Percentiles rank a stretch among this genome's conserved stretches.
Conservation (phyloP, 164 flowering plant species). For the Kalanchoe fedtschenkoi region DNA sequence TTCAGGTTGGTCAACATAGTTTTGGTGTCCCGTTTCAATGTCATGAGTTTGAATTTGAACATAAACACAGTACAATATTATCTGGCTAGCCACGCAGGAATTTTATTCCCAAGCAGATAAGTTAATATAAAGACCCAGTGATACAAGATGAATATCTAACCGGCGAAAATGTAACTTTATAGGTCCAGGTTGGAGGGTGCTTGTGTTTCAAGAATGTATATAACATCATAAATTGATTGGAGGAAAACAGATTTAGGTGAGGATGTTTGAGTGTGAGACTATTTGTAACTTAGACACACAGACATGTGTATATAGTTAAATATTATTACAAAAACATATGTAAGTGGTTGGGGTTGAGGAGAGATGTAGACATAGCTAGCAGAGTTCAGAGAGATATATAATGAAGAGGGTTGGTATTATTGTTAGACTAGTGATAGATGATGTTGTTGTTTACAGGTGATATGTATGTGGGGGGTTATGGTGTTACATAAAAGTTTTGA, state of each 20-base stretch:
- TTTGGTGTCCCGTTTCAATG: not conserved
- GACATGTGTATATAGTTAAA: not conserved
- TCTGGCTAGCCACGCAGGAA: too few relatives aligned
- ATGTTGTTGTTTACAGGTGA: slow-evolving; percentile 1
- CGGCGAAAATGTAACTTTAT: not conserved
- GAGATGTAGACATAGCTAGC: not conserved
- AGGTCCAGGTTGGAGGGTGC: slow-evolving; percentile 3
- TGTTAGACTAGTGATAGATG: slow-evolving; percentile 3
- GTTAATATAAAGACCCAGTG: too few relatives aligned
- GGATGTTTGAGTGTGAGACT: not conserved
- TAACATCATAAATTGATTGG: not conserved
- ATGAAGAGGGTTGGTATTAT: slow-evolving; percentile 4
- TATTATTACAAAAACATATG: not conserved
- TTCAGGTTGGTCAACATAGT: slow-evolving; percentile 3
- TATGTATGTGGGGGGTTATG: not conserved
- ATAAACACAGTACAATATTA: too few relatives aligned
- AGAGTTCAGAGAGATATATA: not conserved
- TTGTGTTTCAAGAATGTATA: not conserved
- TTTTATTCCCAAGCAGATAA: too few relatives aligned
- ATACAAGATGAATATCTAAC: too few relatives aligned
- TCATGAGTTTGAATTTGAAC: too few relatives aligned
- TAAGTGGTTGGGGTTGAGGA: slow-evolving; percentile 5
- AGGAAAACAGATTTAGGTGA: not conserved
- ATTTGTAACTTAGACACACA: not conserved
- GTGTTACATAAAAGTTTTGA: not conserved